A percentile compares a stretch with the other conserved stretches of the same genome.
Conservation (phyloP, 768 basidiomycete species). For the Hortiboletus campestris region DNA sequence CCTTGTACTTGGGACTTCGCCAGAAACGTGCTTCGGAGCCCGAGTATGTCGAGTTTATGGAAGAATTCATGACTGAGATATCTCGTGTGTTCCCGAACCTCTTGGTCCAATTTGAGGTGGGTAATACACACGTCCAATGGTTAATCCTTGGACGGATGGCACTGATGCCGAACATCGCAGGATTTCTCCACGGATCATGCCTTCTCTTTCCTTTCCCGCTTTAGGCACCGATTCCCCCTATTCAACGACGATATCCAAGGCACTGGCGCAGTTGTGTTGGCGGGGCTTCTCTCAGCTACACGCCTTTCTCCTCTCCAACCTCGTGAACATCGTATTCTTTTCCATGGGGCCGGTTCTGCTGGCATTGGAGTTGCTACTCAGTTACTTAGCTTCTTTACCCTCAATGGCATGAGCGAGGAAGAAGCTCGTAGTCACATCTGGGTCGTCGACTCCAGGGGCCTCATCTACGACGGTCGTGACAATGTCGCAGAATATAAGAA, state of each 20-base stretch:
- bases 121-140: slow-evolving; percentile 1
- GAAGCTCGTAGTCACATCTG: slow-evolving; percentile 78
- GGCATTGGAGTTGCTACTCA: slow-evolving; percentile 93
- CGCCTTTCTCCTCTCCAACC: slow-evolving; percentile 66
- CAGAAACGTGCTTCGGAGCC: slow-evolving; percentile 61
- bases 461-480: slow-evolving; percentile 75
- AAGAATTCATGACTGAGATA: slow-evolving; percentile 90
- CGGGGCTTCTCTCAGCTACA: slow-evolving; percentile 87
- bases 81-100: slow-evolving; percentile 70
- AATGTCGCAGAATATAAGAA: slow-evolving; percentile 79
- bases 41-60: slow-evolving; percentile 82
- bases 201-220: slow-evolving; percentile 78
- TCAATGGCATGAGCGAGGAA: slow-evolving; percentile 71
- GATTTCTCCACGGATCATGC: slow-evolving; percentile 94
- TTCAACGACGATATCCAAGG: slow-evolving; percentile 94
- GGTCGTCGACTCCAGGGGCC: slow-evolving; percentile 83
- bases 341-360: slow-evolving; percentile 90
- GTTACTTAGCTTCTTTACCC: slow-evolving; percentile 83
- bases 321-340: slow-evolving; percentile 78
- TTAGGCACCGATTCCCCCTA: slow-evolving; percentile 70
- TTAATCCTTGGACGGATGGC: neutral
- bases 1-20: slow-evolving; percentile 84
- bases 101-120: slow-evolving; percentile 81
- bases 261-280: slow-evolving; percentile 89
- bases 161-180: slow-evolving; percentile 32